Percentiles rank a stretch among this genome's conserved stretches.
phyloP scores from a whole-genome alignment of 495 filamentous ascomycete species.

The Aspergillus mulundensis region DNA sequence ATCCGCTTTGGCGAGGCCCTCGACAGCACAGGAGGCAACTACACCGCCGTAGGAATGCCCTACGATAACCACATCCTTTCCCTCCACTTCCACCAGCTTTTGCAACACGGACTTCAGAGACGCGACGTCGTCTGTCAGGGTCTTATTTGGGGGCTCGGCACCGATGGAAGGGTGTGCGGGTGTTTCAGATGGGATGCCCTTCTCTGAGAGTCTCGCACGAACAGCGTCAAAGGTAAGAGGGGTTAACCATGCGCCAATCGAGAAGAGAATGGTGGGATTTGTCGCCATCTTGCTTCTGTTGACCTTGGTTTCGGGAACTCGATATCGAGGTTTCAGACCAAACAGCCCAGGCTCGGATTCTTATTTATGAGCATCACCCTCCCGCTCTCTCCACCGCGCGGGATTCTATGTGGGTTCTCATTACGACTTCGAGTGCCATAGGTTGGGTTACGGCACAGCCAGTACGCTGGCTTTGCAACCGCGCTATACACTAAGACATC shows the following conservation, averaged over 20 bases:
- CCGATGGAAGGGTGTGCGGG: slow-evolving; percentile 42
- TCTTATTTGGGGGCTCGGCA: slow-evolving; percentile 37
- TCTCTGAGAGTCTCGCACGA: slow-evolving; percentile 26
- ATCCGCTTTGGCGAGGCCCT: slow-evolving; percentile 31
- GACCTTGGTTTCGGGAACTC: background rate
- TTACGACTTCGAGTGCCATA: background rate
- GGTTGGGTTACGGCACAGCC: slow-evolving; percentile 21
- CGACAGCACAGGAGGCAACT: slow-evolving; percentile 39
- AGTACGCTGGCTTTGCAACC: background rate
- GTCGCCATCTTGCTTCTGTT: slow-evolving; percentile 13
- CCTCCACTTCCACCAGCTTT: slow-evolving; percentile 28
- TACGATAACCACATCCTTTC: slow-evolving; percentile 45
- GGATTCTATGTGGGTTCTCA: background rate
- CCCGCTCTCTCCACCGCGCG: background rate
- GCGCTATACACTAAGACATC: too few species aligned
- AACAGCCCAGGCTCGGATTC: background rate
- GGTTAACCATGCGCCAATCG: slow-evolving; percentile 46
- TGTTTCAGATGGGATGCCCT: slow-evolving; percentile 32
- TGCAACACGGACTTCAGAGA: slow-evolving; percentile 24
- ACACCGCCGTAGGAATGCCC: slow-evolving; percentile 51
- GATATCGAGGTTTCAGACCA: too few species aligned
- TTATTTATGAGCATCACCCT: background rate
- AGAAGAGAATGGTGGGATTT: slow-evolving; percentile 43
- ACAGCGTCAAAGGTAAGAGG: slow-evolving; percentile 32
- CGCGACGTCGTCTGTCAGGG: slow-evolving; percentile 30